Evolutionary conservation across 2,329 filamentous ascomycete species (phyloP).

Genomic region (Amauroascus niger): DNA sequence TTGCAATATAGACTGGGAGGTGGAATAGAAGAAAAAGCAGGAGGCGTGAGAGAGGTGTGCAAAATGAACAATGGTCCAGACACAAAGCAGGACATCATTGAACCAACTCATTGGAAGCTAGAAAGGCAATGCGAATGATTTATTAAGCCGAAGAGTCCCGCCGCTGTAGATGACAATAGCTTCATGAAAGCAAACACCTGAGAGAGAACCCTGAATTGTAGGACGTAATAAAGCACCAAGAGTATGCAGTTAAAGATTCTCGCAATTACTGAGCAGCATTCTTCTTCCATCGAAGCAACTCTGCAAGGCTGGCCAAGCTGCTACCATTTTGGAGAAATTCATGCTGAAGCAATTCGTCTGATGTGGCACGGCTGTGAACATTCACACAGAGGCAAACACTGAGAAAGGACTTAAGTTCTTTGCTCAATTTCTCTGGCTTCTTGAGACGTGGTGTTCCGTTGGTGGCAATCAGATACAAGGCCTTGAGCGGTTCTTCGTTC

Average conservation of each 20-base stretch:
- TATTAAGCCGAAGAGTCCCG: slow-evolving; percentile 3
- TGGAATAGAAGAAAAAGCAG: neutral
- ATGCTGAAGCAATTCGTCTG: slow-evolving; percentile 77
- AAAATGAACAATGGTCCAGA: no score
- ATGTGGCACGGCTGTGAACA: slow-evolving; percentile 85
- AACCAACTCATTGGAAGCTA: slow-evolving; percentile 2
- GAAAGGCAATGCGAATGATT: neutral
- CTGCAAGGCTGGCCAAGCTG: slow-evolving; percentile 68
- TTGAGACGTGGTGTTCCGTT: slow-evolving; percentile 95
- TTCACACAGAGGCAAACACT: slow-evolving; percentile 95
- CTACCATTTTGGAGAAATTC: slow-evolving; percentile 94
- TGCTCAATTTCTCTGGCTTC: slow-evolving; percentile 95
- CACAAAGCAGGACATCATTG: neutral
- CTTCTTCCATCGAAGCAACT: slow-evolving; percentile 63
- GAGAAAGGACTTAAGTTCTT: slow-evolving; percentile 94
- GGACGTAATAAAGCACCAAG: neutral
- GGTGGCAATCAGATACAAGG: slow-evolving; percentile 92
- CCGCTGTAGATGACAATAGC: neutral
- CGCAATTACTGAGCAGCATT: slow-evolving; percentile 30
- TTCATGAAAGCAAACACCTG: neutral
- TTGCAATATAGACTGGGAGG: neutral
- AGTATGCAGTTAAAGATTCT: slow-evolving; percentile 12
- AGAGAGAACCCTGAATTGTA: neutral
- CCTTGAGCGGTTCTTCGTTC: slow-evolving; percentile 95
- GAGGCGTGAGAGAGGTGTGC: no score